A percentile compares a stretch with the other conserved stretches of the same genome.
phyloP scores from a whole-genome alignment of 441 rosid species.

The Populus hybrid region DNA sequence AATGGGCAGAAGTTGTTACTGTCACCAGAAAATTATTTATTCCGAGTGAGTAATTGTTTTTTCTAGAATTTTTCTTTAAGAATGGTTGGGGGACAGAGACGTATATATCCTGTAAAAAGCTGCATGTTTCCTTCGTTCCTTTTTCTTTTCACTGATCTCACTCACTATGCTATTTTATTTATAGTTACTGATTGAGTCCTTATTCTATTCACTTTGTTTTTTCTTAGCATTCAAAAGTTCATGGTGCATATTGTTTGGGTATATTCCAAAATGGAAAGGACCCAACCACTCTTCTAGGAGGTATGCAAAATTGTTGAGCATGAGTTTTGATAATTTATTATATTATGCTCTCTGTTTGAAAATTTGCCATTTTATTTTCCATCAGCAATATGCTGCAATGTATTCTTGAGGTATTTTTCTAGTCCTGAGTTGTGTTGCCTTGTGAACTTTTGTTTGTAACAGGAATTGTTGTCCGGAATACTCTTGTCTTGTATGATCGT shows the following conservation, averaged over 20 bases:
- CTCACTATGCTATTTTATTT: not conserved
- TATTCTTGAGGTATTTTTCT: not conserved
- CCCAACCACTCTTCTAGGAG: conserved; percentile 91
- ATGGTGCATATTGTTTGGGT: conserved; percentile 83
- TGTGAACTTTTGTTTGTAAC: conserved; percentile 14
- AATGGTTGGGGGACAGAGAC: not conserved
- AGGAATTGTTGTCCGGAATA: conserved; percentile 87
- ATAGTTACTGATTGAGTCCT: conserved; percentile 16
- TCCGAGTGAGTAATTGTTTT: conserved; percentile 55
- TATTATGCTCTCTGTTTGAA: not conserved
- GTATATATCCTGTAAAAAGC: too few species aligned
- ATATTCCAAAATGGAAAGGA: conserved; percentile 87
- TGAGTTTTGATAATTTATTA: not conserved
- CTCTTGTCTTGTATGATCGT: conserved; percentile 83
- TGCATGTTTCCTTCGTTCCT: not conserved
- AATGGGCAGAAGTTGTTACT: conserved; percentile 63
- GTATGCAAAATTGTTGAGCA: conserved; percentile 29
- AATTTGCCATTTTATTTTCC: not conserved
- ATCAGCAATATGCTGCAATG: not conserved
- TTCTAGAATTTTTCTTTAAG: too few species aligned
- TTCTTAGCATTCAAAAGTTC: conserved; percentile 78
- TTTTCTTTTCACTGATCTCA: not conserved
- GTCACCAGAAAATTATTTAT: conserved; percentile 88
- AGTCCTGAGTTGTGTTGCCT: conserved; percentile 2
- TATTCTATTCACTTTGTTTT: conserved; percentile 6